A percentile compares a stretch with the other conserved stretches of the same genome.
Conservation (phyloP, 495 filamentous ascomycete species). For the Massariosphaeria phaeospora region DNA sequence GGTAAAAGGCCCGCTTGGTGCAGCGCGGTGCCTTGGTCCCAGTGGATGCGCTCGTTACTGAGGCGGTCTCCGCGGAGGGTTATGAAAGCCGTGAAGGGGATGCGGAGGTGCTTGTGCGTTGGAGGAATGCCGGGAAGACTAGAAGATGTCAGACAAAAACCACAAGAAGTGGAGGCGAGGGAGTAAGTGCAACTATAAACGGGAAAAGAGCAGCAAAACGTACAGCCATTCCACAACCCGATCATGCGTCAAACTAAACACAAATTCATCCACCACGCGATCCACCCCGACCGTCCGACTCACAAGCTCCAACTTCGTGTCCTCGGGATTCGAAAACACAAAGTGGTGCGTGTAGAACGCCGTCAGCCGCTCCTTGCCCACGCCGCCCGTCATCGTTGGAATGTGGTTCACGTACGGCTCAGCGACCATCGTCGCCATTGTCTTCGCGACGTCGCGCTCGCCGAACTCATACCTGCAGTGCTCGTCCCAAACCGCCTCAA, state of each 20-base stretch:
- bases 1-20: constrained; percentile 36
- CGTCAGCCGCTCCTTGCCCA: constrained; percentile 32
- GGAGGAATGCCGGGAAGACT: constrained; percentile 37
- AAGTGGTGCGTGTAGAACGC: constrained; percentile 40
- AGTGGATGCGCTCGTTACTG: constrained; percentile 39
- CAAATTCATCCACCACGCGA: constrained; percentile 40
- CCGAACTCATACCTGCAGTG: constrained; percentile 32
- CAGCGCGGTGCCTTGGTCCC: constrained; percentile 39
- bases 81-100: constrained; percentile 36
- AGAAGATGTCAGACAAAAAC: background rate
- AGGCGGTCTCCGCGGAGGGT: constrained; percentile 37
- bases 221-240: constrained; percentile 37
- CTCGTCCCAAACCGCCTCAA: constrained; percentile 38
- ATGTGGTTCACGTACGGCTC: constrained; percentile 42
- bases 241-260: constrained; percentile 37
- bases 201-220: constrained; percentile 1
- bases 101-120: constrained; percentile 32
- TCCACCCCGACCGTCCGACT: constrained; percentile 36
- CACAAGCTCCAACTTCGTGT: constrained; percentile 34
- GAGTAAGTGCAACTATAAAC: background rate
- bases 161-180: constrained; percentile 1
- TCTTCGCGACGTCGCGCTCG: constrained; percentile 33
- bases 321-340: constrained; percentile 34
- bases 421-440: constrained; percentile 38
- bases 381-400: constrained; percentile 39